A percentile compares a stretch with the other conserved stretches of the same genome.
These are phyloP conservation scores for Cylindrodendrum hubeiense DNA, from an alignment of 2,329 filamentous ascomycete species.

Conservation along the genomic window DNA sequence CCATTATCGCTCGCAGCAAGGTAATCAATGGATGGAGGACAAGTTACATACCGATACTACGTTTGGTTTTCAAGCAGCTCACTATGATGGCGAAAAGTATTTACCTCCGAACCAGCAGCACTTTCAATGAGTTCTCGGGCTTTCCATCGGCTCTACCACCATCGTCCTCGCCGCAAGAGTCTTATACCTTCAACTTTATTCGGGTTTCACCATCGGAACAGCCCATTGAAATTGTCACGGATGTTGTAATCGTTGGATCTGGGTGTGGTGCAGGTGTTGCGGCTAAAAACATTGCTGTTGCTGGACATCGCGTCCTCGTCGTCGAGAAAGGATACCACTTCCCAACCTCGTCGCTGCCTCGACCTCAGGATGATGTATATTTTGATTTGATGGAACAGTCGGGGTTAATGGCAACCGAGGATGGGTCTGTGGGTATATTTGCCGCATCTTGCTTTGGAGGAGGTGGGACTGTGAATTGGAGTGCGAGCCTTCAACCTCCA, in stretches of 20 bases:
- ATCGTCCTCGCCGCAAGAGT: no score
- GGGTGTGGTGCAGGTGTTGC: conserved; percentile 83
- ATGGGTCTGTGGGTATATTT: conserved; percentile 68
- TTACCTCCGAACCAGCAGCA: conserved; percentile 4
- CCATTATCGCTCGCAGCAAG: background rate
- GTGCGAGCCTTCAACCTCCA: conserved; percentile 69
- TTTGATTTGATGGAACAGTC: conserved; percentile 16
- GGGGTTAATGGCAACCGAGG: conserved; percentile 36
- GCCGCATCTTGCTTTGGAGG: conserved; percentile 81
- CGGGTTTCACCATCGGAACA: conserved; percentile 56
- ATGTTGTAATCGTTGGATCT: conserved; percentile 83
- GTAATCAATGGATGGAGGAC: conserved; percentile 8
- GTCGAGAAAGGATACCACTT: conserved; percentile 81
- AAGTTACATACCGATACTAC: background rate
- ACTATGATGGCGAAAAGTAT: conserved; percentile 3
- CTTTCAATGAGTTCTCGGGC: conserved; percentile 3
- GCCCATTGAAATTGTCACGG: conserved; percentile 74
- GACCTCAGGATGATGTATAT: conserved; percentile 54
- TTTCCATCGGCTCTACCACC: background rate
- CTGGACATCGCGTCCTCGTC: conserved; percentile 77
- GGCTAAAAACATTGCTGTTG: conserved; percentile 80
- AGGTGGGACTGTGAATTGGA: conserved; percentile 86
- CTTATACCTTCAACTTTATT: conserved; percentile 57
- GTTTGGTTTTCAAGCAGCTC: conserved; percentile 12
- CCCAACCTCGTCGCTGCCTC: conserved; percentile 75